Base-by-base conservation (phyloP, 2,329 filamentous ascomycete species). In the Apiospora koreana region DNA sequence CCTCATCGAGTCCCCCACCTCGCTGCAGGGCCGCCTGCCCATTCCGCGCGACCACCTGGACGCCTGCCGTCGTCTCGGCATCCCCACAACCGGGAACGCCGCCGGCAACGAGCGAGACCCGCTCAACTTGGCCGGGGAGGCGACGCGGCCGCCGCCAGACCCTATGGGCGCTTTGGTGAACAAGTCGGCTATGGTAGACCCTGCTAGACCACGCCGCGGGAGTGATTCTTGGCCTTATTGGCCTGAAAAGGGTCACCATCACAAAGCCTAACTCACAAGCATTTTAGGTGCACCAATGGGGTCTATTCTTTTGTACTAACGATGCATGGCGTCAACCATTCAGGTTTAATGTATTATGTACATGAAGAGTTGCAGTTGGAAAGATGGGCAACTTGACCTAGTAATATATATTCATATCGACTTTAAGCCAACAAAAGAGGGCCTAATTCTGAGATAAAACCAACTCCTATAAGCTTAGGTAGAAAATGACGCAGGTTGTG, bases 21-120 rank as follows among this genome's bases (percentile, higher is more conserved):
- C 88, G n/a, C 77, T 96, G 0, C 92, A 94, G 76, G 80, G 87
- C 71, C 82, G 80, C 0, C 74, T 92, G 45, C 81, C 80, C 0
- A 87, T 97, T n/a, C 93, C 93, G 0, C 74, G 84, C 12, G 80
- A 87, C 69, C 88, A 91, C 72, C 79, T 85, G 58, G 86, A 87
- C 7, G 87, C 82, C 4, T 95, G 93, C 77, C 80, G 81, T 7
- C 86, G 83, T 0, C 83, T 78, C 0, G 81, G 82, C 9, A 80
- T 89, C 0, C 84, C 88, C 0, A 87, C 82, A 0, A 75, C 76
- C 3, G 94, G 94, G 3, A 96, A 96, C 75, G 94, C 93, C 0
- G 94, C 93, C 0, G 94, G 86, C 0, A 94, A 94, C 76, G 90
- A 88, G 0, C 78, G 80, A 0, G 80, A 95, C 74, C 81, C 89